These are phyloP conservation scores for Carallia brachiata DNA, from an alignment of 345 rosid species.

Conservation along the genomic window DNA sequence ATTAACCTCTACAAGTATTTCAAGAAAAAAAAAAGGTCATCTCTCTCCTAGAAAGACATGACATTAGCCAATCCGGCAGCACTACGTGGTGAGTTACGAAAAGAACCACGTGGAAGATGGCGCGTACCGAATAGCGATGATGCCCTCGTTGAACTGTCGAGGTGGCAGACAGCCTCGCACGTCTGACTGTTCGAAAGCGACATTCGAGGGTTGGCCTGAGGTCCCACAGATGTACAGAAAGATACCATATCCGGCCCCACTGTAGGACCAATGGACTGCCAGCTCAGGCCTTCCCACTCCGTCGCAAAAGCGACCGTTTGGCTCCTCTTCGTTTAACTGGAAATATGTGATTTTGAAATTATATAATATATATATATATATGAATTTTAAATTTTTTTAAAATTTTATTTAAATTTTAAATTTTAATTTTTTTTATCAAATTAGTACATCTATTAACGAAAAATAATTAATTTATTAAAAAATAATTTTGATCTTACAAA, in stretches of 20 bases:
- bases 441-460: too few relatives aligned
- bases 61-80: not conserved
- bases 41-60: too few relatives aligned
- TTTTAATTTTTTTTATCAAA: too few relatives aligned
- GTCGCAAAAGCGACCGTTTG: conserved; percentile 36
- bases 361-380: too few relatives aligned
- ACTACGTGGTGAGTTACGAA: not conserved
- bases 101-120: conserved; percentile 19
- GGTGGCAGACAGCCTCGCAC: conserved; percentile 43
- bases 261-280: conserved; percentile 25
- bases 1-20: too few relatives aligned
- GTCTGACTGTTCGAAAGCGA: conserved; percentile 40
- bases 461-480: too few relatives aligned
- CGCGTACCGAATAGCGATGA: not conserved
- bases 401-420: too few relatives aligned
- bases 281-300: conserved; percentile 36
- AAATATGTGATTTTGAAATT: too few relatives aligned
- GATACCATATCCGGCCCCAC: too few relatives aligned
- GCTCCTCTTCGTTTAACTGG: not conserved
- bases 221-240: conserved; percentile 17
- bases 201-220: conserved; percentile 9
- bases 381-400: too few relatives aligned
- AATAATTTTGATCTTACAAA: too few relatives aligned
- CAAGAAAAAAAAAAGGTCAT: too few relatives aligned
- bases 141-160: conserved; percentile 25